Evolutionary conservation across 805 yeast species (phyloP).

Genomic region (Candida railenensis): DNA sequence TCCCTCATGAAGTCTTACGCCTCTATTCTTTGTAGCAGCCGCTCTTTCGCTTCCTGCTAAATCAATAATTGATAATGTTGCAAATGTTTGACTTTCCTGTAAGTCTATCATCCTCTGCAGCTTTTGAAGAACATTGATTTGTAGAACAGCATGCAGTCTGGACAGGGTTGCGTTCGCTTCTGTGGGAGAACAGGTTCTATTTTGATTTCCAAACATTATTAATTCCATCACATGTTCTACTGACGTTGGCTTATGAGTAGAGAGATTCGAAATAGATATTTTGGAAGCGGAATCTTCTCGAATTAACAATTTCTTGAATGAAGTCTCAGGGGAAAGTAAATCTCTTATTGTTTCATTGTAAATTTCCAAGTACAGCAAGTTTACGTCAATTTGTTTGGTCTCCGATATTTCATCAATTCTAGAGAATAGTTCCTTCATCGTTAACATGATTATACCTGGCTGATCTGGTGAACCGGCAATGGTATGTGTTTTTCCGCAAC

Average conservation of each 20-base stretch:
- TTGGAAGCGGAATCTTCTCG: conserved; percentile 69
- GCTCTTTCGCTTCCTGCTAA: conserved; percentile 96
- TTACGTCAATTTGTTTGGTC: conserved; percentile 56
- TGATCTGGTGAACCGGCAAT: conserved; percentile 69
- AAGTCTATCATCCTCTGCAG: conserved; percentile 57
- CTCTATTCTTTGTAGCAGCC: conserved; percentile 81
- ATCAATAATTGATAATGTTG: conserved; percentile 85
- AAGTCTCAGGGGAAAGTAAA: conserved; percentile 58
- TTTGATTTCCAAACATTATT: conserved; percentile 66
- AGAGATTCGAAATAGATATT: conserved; percentile 71
- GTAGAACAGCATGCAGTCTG: conserved; percentile 91
- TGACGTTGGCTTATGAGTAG: conserved; percentile 57
- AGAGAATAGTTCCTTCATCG: conserved; percentile 73
- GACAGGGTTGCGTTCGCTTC: conserved; percentile 90
- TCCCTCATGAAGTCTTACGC: conserved; percentile 81
- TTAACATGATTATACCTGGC: conserved; percentile 79
- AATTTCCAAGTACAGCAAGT: conserved; percentile 77
- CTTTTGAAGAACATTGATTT: conserved; percentile 65
- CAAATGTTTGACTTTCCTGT: conserved; percentile 66
- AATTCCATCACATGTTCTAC: conserved; percentile 79
- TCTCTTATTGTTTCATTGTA: conserved; percentile 90
- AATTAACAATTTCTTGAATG: conserved; percentile 49
- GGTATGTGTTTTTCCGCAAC: conserved; percentile 96
- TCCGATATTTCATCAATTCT: conserved; percentile 57
- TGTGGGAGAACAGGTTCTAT: conserved; percentile 83